Percentiles rank a stretch among this genome's conserved stretches.
These are phyloP conservation scores for Erysiphe pulchra DNA, from an alignment of 2,329 filamentous ascomycete species.

Conservation along the genomic window DNA sequence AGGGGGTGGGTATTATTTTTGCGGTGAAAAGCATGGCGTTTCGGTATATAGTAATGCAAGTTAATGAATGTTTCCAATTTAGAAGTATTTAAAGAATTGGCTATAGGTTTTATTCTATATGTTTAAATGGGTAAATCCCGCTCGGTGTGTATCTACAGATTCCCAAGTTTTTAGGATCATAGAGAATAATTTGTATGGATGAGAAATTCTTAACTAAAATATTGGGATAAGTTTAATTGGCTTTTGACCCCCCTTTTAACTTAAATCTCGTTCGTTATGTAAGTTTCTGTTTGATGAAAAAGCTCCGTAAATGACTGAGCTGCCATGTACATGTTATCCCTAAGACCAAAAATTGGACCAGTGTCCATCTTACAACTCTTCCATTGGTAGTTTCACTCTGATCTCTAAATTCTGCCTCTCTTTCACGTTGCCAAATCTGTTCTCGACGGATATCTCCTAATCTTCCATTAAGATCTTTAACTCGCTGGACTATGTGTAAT, in stretches of 20 bases:
- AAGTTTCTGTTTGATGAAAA: slow-evolving; percentile 99
- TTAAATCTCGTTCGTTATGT: slow-evolving; percentile 28
- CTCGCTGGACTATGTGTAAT: slow-evolving; percentile 62
- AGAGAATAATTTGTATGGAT: no score
- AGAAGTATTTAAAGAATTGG: no score
- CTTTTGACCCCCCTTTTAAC: no score
- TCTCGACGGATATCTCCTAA: slow-evolving; percentile 75
- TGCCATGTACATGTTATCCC: slow-evolving; percentile 89
- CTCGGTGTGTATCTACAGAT: no score
- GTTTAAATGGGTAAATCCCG: no score
- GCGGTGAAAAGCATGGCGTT: slow-evolving; percentile 10
- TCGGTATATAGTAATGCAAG: neutral
- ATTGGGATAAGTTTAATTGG: no score
- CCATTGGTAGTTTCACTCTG: slow-evolving; percentile 85
- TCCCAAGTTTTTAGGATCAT: no score
- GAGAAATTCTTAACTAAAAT: no score
- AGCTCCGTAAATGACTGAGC: slow-evolving; percentile 75
- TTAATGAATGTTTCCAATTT: neutral
- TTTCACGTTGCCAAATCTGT: slow-evolving; percentile 94
- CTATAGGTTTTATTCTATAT: no score
- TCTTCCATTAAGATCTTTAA: slow-evolving; percentile 69
- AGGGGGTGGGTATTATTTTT: slow-evolving; percentile 1
- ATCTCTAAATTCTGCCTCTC: slow-evolving; percentile 92
- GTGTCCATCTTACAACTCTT: slow-evolving; percentile 77
- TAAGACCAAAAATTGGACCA: slow-evolving; percentile 69